Evolutionary conservation across 768 basidiomycete genomes (phyloP).

Genomic region (Mycena capillaripes): DNA sequence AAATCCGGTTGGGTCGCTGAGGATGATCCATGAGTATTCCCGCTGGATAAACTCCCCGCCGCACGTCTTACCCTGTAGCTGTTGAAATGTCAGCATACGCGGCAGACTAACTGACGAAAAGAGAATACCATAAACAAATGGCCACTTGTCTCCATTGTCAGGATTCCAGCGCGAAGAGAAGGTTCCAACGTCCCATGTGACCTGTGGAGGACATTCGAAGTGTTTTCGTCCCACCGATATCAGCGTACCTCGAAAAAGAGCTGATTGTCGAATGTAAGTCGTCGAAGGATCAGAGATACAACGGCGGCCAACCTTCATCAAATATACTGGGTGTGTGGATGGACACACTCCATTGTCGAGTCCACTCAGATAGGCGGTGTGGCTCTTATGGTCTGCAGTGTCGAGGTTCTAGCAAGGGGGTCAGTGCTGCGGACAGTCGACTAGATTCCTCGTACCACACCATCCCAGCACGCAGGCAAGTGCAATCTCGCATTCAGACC

Average conservation of each 20-base stretch:
- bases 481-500: not conserved
- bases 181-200: conserved; percentile 54
- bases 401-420: conserved; percentile 50
- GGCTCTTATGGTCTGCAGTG: conserved; percentile 53
- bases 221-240: no score
- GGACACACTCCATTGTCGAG: conserved; percentile 44
- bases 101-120: no score
- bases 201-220: conserved; percentile 19
- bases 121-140: conserved; percentile 61
- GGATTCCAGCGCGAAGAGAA: conserved; percentile 51
- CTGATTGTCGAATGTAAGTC: no score
- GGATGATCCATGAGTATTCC: not conserved
- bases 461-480: conserved; percentile 55
- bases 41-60: no score
- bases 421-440: no score
- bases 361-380: conserved; percentile 45
- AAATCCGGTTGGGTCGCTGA: conserved; percentile 66
- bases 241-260: no score
- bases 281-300: conserved; percentile 33
- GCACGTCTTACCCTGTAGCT: conserved; percentile 52
- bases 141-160: conserved; percentile 41
- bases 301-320: conserved; percentile 46
- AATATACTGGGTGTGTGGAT: conserved; percentile 49
- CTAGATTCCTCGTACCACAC: conserved; percentile 27
- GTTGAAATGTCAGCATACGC: no score